A percentile compares a stretch with the other conserved stretches of the same genome.
Evolutionary conservation across 1,284 basidiomycete species (phyloP).

Genomic region (Boletus mariae): DNA sequence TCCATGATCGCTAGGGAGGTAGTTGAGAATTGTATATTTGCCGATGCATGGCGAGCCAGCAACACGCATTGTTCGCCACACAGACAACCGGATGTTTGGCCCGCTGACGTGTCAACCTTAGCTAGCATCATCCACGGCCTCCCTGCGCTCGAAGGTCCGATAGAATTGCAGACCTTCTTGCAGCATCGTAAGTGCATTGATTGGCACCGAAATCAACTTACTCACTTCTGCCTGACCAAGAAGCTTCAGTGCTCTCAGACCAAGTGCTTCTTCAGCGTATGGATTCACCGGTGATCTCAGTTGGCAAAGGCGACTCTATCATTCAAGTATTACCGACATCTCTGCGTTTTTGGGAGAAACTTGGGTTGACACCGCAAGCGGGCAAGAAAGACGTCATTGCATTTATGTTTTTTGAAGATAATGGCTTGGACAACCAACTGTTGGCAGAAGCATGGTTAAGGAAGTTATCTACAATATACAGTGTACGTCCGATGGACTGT

Average conservation of each 20-base stretch:
- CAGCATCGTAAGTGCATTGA: slow-evolving; percentile 35
- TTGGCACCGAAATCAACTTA: not conserved
- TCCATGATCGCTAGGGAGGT: slow-evolving; percentile 58
- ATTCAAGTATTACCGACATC: slow-evolving; percentile 64
- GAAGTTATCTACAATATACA: slow-evolving; percentile 50
- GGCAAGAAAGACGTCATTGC: slow-evolving; percentile 67
- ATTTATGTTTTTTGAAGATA: slow-evolving; percentile 67
- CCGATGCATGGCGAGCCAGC: slow-evolving; percentile 57
- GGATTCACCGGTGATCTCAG: slow-evolving; percentile 54
- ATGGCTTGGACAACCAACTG: slow-evolving; percentile 41
- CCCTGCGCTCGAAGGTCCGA: slow-evolving; percentile 26
- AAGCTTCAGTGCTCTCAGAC: slow-evolving; percentile 2
- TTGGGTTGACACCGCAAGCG: slow-evolving; percentile 65
- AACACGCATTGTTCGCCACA: slow-evolving; percentile 28
- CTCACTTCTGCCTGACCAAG: slow-evolving; percentile 6
- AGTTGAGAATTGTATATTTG: slow-evolving; percentile 67
- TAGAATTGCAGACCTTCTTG: slow-evolving; percentile 37
- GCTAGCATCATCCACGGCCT: slow-evolving; percentile 31
- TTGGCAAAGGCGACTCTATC: slow-evolving; percentile 60
- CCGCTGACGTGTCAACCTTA: slow-evolving; percentile 48
- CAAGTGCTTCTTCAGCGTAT: slow-evolving; percentile 36
- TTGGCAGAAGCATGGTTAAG: slow-evolving; percentile 57
- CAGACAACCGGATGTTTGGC: slow-evolving; percentile 45
- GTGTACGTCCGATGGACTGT: slow-evolving; percentile 41
- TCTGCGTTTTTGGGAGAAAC: slow-evolving; percentile 77